Evolutionary conservation across 208 protist genomes (phyloP).

Genomic region (Trypanosoma brucei): DNA sequence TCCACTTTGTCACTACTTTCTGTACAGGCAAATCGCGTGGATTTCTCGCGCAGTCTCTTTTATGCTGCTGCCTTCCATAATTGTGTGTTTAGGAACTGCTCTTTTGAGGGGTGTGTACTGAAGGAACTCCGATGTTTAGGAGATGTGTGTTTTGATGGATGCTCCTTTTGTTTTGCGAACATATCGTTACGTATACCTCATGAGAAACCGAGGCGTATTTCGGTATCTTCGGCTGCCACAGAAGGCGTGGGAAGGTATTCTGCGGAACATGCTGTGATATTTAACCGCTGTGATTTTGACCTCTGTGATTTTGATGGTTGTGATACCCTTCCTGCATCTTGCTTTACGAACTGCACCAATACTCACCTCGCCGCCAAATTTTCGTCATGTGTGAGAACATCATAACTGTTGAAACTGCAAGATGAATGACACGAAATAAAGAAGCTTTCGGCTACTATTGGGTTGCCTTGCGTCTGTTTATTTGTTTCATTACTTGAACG

Average conservation of each 20-base stretch:
- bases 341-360: constrained; percentile 54
- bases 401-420: too few species aligned
- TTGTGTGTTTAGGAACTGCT: constrained; percentile 47
- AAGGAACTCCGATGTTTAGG: constrained; percentile 31
- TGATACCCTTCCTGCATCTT: constrained; percentile 15
- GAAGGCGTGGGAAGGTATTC: not conserved
- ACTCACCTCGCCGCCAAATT: constrained; percentile 40
- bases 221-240: too few species aligned
- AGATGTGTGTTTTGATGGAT: constrained; percentile 41
- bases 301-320: constrained; percentile 55
- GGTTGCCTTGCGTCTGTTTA: too few species aligned
- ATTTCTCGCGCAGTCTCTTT: constrained; percentile 55
- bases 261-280: constrained; percentile 15
- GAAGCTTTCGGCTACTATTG: too few species aligned
- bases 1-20: constrained; percentile 40
- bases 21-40: constrained; percentile 35
- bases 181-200: constrained; percentile 23
- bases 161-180: constrained; percentile 41
- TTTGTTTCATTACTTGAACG: too few species aligned
- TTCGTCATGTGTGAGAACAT: constrained; percentile 27
- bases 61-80: constrained; percentile 33
- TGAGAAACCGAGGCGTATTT: not conserved
- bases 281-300: constrained; percentile 66
- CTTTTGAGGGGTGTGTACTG: constrained; percentile 49
- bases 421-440: too few species aligned